A percentile compares a stretch with the other conserved stretches of the same genome.
phyloP scores from a whole-genome alignment of 192 early-diverging fungal genomes.

The Coemansia sp. region DNA sequence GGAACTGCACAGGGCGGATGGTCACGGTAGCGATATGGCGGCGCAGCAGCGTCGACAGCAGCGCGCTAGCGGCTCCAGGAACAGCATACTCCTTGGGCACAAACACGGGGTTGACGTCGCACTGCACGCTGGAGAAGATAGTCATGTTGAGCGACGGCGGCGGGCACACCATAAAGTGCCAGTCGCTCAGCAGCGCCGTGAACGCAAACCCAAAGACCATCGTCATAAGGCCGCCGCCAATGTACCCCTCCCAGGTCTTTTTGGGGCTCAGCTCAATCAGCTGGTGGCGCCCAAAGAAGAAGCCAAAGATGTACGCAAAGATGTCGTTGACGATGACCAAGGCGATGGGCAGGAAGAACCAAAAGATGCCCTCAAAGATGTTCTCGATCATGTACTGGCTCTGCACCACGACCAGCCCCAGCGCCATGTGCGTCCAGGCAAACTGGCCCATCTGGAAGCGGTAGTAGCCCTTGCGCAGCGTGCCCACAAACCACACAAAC shows the following conservation, averaged over 20 bases:
- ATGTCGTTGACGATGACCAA: conserved; percentile 96
- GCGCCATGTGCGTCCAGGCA: conserved; percentile 96
- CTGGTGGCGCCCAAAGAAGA: conserved; percentile 90
- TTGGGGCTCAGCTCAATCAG: conserved; percentile 95
- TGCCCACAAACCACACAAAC: conserved; percentile 92
- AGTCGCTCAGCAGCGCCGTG: conserved; percentile 59
- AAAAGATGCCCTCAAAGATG: conserved; percentile 96
- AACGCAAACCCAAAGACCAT: conserved; percentile 82
- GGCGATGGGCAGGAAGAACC: conserved; percentile 90
- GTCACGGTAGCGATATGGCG: conserved; percentile 59
- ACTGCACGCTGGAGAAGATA: conserved; percentile 50
- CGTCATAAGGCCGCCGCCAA: conserved; percentile 85
- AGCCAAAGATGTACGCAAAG: conserved; percentile 93
- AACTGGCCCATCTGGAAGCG: conserved; percentile 96
- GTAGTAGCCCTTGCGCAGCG: conserved; percentile 91
- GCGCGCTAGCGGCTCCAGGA: conserved; percentile 18
- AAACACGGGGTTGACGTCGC: conserved; percentile 68
- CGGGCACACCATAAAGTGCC: conserved; percentile 69
- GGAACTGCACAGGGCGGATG: conserved; percentile 84
- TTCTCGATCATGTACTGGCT: conserved; percentile 97
- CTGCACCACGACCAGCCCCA: conserved; percentile 89
- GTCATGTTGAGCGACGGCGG: conserved; percentile 61
- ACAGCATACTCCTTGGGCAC: conserved; percentile 53
- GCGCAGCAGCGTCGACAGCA: conserved; percentile 26
- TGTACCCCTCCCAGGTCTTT: conserved; percentile 97